Conservation (phyloP, 2,329 filamentous ascomycete species). For the Penicillium sp. region DNA sequence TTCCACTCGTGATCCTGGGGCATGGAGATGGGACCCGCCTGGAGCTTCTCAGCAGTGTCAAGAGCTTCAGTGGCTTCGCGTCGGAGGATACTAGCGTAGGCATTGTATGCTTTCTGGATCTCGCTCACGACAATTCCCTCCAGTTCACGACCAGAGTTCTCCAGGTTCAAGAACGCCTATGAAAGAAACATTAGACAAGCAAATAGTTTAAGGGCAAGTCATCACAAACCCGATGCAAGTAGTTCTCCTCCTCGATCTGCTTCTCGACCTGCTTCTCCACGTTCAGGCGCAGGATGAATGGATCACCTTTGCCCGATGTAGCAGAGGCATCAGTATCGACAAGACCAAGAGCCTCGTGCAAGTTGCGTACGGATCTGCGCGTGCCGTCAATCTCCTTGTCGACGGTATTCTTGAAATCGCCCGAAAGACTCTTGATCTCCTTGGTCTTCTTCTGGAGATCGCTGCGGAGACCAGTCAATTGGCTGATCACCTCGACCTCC, state of each 20-base stretch:
- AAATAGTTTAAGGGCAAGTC: neutral
- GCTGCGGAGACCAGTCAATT: conserved; percentile 77
- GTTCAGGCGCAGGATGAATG: conserved; percentile 78
- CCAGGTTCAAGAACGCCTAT: conserved; percentile 89
- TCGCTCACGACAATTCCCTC: conserved; percentile 96
- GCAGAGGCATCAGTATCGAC: conserved; percentile 73
- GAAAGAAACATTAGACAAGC: conserved; percentile 19
- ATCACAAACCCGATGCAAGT: conserved; percentile 76
- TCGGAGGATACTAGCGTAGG: conserved; percentile 86
- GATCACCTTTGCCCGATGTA: conserved; percentile 83
- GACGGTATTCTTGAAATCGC: conserved; percentile 95
- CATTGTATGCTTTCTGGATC: conserved; percentile 96
- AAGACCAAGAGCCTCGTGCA: conserved; percentile 79
- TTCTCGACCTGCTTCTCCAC: conserved; percentile 89
- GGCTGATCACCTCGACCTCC: conserved; percentile 85
- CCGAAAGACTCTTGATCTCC: conserved; percentile 89
- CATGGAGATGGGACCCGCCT: conserved; percentile 83
- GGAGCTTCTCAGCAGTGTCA: conserved; percentile 74
- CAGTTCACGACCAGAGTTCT: conserved; percentile 88
- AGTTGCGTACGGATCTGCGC: conserved; percentile 69
- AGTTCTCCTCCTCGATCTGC: conserved; percentile 96
- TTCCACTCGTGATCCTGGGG: conserved; percentile 92
- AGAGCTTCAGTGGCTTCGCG: conserved; percentile 83
- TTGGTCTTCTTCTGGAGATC: conserved; percentile 96
- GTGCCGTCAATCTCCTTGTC: conserved; percentile 92